phyloP scores from a whole-genome alignment of 495 filamentous ascomycete genomes.

The Alectoria sarmentosa region DNA sequence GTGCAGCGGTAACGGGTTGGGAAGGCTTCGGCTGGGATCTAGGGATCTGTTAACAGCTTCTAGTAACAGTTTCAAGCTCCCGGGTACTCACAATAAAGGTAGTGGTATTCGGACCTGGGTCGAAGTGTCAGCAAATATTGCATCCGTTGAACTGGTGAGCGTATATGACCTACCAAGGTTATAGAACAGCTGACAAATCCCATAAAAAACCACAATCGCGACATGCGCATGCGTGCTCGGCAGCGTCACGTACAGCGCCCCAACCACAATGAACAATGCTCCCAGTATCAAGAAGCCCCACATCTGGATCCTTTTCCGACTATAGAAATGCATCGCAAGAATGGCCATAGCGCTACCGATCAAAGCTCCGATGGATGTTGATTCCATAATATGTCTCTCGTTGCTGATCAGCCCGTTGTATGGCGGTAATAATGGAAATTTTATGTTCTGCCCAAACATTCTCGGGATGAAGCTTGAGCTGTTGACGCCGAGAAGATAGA shows the following conservation, averaged over 20 bases:
- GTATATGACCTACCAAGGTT: constrained; percentile 45
- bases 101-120: constrained; percentile 44
- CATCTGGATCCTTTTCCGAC: constrained; percentile 43
- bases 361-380: constrained; percentile 36
- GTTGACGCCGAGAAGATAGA: constrained; percentile 50
- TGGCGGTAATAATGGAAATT: too few species aligned
- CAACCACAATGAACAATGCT: constrained; percentile 43
- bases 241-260: constrained; percentile 40
- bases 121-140: neutral
- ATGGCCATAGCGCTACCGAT: constrained; percentile 42
- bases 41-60: neutral
- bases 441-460: constrained; percentile 37
- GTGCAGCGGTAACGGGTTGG: constrained; percentile 54
- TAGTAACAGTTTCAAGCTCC: neutral
- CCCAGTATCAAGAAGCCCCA: constrained; percentile 43
- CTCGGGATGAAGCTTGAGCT: constrained; percentile 28
- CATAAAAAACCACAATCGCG: constrained; percentile 48
- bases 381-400: constrained; percentile 35
- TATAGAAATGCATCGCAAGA: constrained; percentile 37
- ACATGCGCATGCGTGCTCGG: constrained; percentile 32
- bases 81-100: constrained; percentile 45
- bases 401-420: constrained; percentile 26
- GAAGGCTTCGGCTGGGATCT: constrained; percentile 53
- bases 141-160: neutral
- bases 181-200: constrained; percentile 55